Conservation (phyloP, 345 rosid genomes). For the Lepidium didymum region DNA sequence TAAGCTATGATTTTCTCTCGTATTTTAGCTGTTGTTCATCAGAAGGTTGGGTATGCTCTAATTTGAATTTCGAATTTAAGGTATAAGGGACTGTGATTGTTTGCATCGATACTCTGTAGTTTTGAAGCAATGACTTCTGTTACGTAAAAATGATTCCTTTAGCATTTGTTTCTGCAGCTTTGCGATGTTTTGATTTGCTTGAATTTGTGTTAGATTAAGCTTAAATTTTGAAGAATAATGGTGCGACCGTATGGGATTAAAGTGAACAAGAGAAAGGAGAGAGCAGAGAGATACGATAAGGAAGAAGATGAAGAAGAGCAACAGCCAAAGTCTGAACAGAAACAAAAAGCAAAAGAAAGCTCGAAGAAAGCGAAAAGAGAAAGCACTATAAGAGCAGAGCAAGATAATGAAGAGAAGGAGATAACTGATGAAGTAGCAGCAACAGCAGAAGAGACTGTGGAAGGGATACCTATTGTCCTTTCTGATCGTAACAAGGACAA, state of each 20-base stretch:
- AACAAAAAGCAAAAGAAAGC: constrained; percentile 9
- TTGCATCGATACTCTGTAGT: background rate
- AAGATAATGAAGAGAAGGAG: constrained; percentile 20
- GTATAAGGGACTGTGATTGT: background rate
- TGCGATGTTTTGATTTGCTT: background rate
- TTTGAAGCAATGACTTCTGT: background rate
- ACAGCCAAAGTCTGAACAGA: constrained; percentile 23
- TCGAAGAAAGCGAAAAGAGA: constrained; percentile 24
- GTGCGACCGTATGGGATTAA: constrained; percentile 58
- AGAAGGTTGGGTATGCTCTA: background rate
- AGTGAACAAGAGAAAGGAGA: constrained; percentile 60
- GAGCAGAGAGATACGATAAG: constrained; percentile 44
- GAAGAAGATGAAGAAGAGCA: constrained; percentile 42
- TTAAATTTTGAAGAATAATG: constrained; percentile 30
- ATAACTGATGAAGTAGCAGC: constrained; percentile 28
- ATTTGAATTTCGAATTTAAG: background rate
- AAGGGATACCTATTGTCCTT: constrained; percentile 50
- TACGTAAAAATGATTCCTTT: background rate
- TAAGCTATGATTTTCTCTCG: background rate
- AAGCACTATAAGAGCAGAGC: constrained; percentile 16
- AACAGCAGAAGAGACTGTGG: constrained; percentile 27
- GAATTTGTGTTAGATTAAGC: background rate
- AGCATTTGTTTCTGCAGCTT: background rate
- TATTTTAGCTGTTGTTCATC: background rate
- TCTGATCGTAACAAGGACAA: constrained; percentile 26